Conservation (phyloP, 148 eudicot genomes). For the Rhododendron williamsianum region DNA sequence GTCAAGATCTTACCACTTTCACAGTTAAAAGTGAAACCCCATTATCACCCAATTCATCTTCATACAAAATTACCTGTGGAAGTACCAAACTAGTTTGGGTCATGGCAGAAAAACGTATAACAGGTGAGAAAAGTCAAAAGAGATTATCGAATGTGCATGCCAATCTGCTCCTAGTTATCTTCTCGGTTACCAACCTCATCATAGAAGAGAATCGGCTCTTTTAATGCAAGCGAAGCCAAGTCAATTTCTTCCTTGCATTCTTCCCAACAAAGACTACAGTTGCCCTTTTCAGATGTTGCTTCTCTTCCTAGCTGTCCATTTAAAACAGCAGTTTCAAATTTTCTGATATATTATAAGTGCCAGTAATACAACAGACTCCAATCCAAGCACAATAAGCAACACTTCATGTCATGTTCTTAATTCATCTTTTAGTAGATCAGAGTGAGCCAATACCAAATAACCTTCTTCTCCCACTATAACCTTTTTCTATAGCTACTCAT, state of each 20-base stretch:
- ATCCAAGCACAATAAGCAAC: constrained; percentile 7
- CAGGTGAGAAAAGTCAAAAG: not conserved
- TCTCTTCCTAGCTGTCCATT: constrained; percentile 27
- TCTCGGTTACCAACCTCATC: constrained; percentile 64
- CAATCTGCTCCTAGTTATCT: not conserved
- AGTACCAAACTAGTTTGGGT: constrained; percentile 13
- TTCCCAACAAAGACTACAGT: constrained; percentile 58
- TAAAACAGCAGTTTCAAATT: constrained; percentile 5
- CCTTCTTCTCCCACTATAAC: not conserved
- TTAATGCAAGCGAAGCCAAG: constrained; percentile 65
- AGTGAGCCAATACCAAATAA: not conserved
- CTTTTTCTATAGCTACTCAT: not conserved
- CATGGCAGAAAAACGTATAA: not conserved
- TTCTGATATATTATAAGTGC: not conserved
- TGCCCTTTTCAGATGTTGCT: constrained; percentile 23
- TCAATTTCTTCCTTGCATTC: constrained; percentile 75
- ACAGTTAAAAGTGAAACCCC: constrained; percentile 89
- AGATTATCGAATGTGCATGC: not conserved
- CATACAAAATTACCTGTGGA: constrained; percentile 76
- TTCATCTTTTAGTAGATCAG: not conserved
- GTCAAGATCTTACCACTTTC: constrained; percentile 71
- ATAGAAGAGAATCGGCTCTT: constrained; percentile 91
- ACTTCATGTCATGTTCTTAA: constrained; percentile 1
- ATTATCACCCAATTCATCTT: constrained; percentile 90
- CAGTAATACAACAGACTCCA: not conserved